These are phyloP conservation scores for Chiua virens DNA, from an alignment of 768 basidiomycete genomes.

Conservation along the genomic window DNA sequence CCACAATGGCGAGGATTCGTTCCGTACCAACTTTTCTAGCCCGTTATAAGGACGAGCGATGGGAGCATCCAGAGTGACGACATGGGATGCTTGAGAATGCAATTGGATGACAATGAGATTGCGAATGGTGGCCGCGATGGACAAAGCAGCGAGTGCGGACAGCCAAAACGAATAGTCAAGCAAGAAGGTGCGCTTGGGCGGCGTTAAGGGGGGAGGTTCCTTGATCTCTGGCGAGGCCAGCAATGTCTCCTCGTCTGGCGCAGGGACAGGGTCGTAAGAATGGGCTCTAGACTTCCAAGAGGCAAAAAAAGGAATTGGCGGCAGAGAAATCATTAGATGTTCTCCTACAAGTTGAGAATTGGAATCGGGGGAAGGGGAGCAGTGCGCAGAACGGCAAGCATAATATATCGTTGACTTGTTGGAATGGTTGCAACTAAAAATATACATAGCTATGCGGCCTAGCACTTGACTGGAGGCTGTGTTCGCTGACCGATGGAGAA, in stretches of 20 bases:
- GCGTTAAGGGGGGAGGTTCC: background rate
- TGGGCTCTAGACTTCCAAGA: background rate
- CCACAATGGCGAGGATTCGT: constrained; percentile 28
- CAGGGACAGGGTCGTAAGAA: constrained; percentile 14
- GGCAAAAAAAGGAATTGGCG: background rate
- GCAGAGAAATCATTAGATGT: constrained; percentile 5
- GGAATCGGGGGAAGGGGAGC: background rate
- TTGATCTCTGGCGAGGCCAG: background rate
- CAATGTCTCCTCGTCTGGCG: constrained; percentile 17
- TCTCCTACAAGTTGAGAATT: background rate
- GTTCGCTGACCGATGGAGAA: background rate
- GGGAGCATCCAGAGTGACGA: constrained; percentile 6
- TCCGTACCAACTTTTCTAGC: constrained; percentile 22
- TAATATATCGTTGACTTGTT: constrained; percentile 6
- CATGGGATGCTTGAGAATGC: background rate
- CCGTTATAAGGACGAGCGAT: constrained; percentile 23
- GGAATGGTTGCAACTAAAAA: background rate
- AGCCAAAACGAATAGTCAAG: constrained; percentile 20
- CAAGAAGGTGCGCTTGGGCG: background rate
- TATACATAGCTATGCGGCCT: background rate
- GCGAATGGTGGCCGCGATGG: constrained; percentile 18
- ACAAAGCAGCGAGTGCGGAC: constrained; percentile 14
- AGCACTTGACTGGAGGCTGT: background rate
- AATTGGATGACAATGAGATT: constrained; percentile 20
- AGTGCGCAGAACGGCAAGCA: background rate